Conservation (phyloP, 2,329 filamentous ascomycete species). For the Colletotrichum eleusines region DNA sequence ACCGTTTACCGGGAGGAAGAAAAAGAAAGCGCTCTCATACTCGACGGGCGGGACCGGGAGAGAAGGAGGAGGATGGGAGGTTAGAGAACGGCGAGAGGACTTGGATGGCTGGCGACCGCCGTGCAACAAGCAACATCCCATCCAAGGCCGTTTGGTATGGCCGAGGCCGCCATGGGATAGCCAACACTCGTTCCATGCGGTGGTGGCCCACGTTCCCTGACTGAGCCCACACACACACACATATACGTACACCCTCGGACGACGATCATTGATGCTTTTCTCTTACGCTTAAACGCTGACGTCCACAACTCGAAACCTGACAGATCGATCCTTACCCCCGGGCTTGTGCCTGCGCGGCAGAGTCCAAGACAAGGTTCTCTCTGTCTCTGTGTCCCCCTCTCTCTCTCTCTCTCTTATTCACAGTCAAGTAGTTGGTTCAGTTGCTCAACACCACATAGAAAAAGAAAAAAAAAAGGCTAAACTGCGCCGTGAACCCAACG, state of each 20-base stretch:
- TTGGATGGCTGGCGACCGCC: neutral
- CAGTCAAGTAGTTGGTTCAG: no score
- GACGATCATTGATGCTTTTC: neutral
- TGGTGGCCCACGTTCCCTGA: neutral
- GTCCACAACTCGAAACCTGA: conserved; percentile 6
- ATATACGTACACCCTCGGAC: neutral
- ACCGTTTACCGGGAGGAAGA: neutral
- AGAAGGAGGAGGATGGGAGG: no score
- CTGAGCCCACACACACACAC: neutral
- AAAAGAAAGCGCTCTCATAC: neutral
- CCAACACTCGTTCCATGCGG: neutral
- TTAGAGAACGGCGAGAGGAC: neutral
- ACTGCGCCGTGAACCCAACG: no score
- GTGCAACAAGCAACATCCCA: conserved; percentile 10
- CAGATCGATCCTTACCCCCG: neutral
- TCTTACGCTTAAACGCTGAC: conserved; percentile 13
- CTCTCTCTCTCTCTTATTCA: no score
- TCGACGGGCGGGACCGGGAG: neutral
- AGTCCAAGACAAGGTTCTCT: neutral
- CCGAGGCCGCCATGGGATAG: neutral
- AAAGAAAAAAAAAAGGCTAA: no score
- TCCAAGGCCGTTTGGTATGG: neutral
- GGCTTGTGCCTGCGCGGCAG: neutral
- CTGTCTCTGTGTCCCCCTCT: neutral
- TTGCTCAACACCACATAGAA: no score